Conservation (phyloP, 192 early-diverging fungal genomes). For the Backusella psychrophila region DNA sequence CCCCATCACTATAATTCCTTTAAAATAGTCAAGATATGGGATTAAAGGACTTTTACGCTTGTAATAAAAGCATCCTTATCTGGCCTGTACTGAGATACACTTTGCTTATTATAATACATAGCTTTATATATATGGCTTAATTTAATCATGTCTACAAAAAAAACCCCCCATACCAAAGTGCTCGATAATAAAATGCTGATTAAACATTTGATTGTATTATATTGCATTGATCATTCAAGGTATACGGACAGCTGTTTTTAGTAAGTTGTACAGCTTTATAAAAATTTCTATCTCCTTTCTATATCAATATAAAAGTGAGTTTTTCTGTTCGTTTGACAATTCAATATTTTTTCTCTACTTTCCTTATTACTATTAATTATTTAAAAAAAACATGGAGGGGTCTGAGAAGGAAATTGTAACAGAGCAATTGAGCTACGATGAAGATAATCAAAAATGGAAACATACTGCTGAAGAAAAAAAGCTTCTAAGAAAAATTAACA, state of each 20-base stretch:
- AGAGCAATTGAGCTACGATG: neutral
- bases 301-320: neutral
- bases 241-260: neutral
- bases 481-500: neutral
- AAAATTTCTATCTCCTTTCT: neutral
- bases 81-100: no score
- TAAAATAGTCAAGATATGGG: neutral
- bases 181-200: no score
- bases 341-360: constrained; percentile 2
- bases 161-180: no score
- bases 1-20: neutral
- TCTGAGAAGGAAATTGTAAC: neutral
- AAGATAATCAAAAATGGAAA: neutral
- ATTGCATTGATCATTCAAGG: neutral
- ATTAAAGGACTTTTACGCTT: neutral
- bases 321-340: neutral
- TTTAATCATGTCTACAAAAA: no score
- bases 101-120: neutral
- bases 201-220: no score
- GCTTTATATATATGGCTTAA: no score
- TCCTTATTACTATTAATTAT: neutral
- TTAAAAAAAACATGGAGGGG: neutral
- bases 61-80: neutral
- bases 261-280: neutral
- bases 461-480: constrained; percentile 1